Evolutionary conservation across 495 filamentous ascomycete genomes (phyloP), one percentile per base, ranked within the genome.

Genomic region (Aspergillus egyptiacus): DNA sequence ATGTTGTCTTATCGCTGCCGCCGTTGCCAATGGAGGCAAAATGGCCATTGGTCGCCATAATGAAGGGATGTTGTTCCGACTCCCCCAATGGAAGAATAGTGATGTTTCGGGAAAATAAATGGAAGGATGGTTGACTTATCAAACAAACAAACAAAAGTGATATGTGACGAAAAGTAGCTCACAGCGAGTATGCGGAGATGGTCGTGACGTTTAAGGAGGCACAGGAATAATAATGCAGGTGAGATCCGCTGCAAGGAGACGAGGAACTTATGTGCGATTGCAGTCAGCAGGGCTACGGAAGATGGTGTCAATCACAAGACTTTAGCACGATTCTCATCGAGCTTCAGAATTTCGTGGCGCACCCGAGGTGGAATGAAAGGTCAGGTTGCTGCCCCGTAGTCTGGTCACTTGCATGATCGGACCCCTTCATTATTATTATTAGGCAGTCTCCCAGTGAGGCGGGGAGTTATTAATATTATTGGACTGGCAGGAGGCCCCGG

Each of bases 41-140:
- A 65, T 96, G 90, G 56, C 86, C 86, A 69, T 96, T 96, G 75
- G 87, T 85, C 17, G 79, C 78, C 75, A 86, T 80, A 51, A 75
- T 49, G 35, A 78, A 69, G 28, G 77, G 79, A 11, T 81, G 82
- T 25, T 79, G 77, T 36, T 42, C 34, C 20, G 46, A 43, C 48
- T 56, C 60, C 45, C 48, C 59, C 46, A 64, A 51, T 6, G 10
- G 32, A 18, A 46, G n/a, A 37, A 8, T n/a, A n/a, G n/a, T n/a
- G n/a, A n/a, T n/a, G n/a, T n/a, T n/a, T n/a, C n/a, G n/a, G n/a
- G n/a, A n/a, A n/a, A n/a, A n/a, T n/a, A n/a, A n/a, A n/a, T n/a
- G n/a, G n/a, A n/a, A n/a, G n/a, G n/a, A n/a, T n/a, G n/a, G n/a
- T n/a, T n/a, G n/a, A n/a, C n/a, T n/a, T n/a, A n/a, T n/a, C n/a